Evolutionary conservation across 2,329 filamentous ascomycete species (phyloP), one percentile per base, ranked within the genome.

Genomic region (Juglanconis juglandina): DNA sequence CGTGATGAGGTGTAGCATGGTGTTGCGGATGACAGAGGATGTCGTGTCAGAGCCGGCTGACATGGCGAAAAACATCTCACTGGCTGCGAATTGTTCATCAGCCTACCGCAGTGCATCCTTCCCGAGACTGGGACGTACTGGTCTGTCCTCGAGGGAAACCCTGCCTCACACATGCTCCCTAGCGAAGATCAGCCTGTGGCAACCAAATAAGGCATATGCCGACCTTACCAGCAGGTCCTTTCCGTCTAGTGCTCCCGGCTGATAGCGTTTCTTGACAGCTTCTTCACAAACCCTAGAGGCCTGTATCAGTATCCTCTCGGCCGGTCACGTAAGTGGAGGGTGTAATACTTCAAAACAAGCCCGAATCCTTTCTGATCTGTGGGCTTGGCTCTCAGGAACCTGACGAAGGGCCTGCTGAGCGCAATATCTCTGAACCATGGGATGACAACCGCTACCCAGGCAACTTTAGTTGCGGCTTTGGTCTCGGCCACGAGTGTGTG

Each of bases 1-100:
- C 10, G 58, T 62, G 14, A 65, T 62, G 11, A 65, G 48, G 48
- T 62, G 53, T 8, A 66, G 48, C 58, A 66, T 60, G 5, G 75
- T 79, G 44, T 74, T 70, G 3, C 81, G 76, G 4, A 84, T 72
- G 3, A 76, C 73, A 0, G 77, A 78, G 0, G 81, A 77, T 0
- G 80, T 81, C 8, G 79, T 82, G 63, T 84, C 81, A 1, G 78
- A 78, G 3, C 81, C 81, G 4, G 81, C 80, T 1, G 79, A 13
- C 37, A 64, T 62, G 39, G 66, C 62, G 47, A 68, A 56, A 4
- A 68, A 10, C 0, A 64, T 63, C 49, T 68, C 70, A 60, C 81
- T 76, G 11, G 35, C 35, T 39, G 35, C 8, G 11, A 7, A 14
- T 75, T 69, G 59, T 39, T 11, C 80, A 76, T 49, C 79, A 24